Base-by-base conservation (phyloP, 2,329 filamentous ascomycete genomes). In the Xylariaceae sp. region DNA sequence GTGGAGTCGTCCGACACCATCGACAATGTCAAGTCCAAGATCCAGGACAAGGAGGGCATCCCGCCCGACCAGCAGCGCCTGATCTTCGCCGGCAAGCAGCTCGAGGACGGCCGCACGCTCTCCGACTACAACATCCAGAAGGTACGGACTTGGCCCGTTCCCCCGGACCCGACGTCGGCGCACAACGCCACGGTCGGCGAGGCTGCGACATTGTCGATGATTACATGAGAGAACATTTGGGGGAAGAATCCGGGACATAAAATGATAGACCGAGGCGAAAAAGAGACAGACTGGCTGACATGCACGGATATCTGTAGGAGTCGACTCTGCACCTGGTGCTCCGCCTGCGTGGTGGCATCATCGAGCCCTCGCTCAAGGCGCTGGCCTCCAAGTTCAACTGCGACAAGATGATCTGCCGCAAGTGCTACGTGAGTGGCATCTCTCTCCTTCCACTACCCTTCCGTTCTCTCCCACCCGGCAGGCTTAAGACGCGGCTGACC, bases 1-100 rank as follows among this genome's bases (percentile, higher is more conserved):
- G 89, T 95, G 67, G 90, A 95, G 82, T 94, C 88, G 61, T 87
- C 80, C 63, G 90, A 96, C 72, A 95, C 90, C 60, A 96, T 96
- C 75, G 90, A 96, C 81, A 96, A 95, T 80, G 90, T 96, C 71
- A 96, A 96, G 83, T 83, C 81, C 75, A 95, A 95, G 84, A 95
- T 96, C 69, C 90, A 95, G 76, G 89, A 95, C 73, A 95, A 95
- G 84, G 90, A 95, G 75, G 90, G 90, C 58, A 95, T 95, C 55
- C 90, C 90, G 58, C 89, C 89, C 51, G 90, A 95, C 71, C 89
- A 95, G 70, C 90, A 96, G 78, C 89, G 90, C 63, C 69, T 96
- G 75, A 95, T 95, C 74, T 96, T 96, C 67, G 89, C 89, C 58
- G 89, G 90, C 68, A 95, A 95, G 83, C 90, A 95, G 75, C 83